Conservation (phyloP, 192 early-diverging fungal genomes). For the Chytriomyces sp. region DNA sequence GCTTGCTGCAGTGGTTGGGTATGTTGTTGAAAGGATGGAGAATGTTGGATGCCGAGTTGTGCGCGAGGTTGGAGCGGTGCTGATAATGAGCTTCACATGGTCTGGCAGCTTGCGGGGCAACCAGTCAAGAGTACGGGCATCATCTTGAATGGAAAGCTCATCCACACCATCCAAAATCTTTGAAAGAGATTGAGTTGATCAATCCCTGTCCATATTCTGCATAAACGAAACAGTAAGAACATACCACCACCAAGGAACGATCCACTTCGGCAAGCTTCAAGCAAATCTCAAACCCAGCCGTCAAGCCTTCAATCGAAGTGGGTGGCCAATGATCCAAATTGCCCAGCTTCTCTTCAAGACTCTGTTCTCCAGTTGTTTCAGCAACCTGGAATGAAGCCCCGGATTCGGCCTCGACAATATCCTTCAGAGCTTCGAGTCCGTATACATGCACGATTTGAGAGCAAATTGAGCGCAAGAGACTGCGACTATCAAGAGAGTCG, state of each 20-base stretch:
- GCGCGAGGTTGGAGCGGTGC: slow-evolving; percentile 29
- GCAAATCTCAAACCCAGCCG: slow-evolving; percentile 31
- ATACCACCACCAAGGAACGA: slow-evolving; percentile 27
- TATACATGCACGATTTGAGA: slow-evolving; percentile 32
- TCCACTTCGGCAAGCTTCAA: slow-evolving; percentile 30
- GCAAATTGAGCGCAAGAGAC: slow-evolving; percentile 34
- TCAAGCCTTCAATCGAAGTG: slow-evolving; percentile 30
- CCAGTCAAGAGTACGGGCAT: slow-evolving; percentile 34
- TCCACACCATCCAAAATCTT: slow-evolving; percentile 36
- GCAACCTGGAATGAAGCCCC: slow-evolving; percentile 11
- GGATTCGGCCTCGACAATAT: slow-evolving; percentile 30
- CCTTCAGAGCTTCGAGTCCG: slow-evolving; percentile 23
- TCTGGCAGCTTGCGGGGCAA: slow-evolving; percentile 25
- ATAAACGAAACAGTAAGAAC: neutral
- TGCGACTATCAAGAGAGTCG: slow-evolving; percentile 25
- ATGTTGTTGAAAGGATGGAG: slow-evolving; percentile 10
- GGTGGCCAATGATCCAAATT: slow-evolving; percentile 40
- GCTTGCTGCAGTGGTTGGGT: slow-evolving; percentile 2
- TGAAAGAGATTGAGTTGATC: neutral
- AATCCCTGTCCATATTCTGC: neutral
- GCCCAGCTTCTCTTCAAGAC: slow-evolving; percentile 28
- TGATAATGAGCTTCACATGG: slow-evolving; percentile 31
- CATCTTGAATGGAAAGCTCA: slow-evolving; percentile 31
- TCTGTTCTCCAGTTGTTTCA: slow-evolving; percentile 24
- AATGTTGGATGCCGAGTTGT: slow-evolving; percentile 19